phyloP scores from a whole-genome alignment of 2,329 filamentous ascomycete species.

The Alternaria consortialis region DNA sequence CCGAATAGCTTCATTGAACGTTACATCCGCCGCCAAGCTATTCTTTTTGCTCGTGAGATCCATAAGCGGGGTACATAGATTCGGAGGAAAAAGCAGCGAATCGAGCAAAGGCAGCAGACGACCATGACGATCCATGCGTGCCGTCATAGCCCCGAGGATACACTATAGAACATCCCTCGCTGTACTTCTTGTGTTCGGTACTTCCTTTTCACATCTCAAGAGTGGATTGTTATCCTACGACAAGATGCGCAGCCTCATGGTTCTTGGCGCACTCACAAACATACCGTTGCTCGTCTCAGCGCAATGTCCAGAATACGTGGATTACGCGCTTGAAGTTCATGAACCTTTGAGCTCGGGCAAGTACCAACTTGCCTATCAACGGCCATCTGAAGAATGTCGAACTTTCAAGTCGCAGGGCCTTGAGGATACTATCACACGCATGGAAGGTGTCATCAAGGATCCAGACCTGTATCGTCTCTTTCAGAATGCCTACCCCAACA shows the following conservation, averaged over 20 bases:
- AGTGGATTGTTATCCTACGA: background rate
- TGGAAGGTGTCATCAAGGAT: constrained; percentile 54
- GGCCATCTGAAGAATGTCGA: constrained; percentile 55
- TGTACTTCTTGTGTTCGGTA: background rate
- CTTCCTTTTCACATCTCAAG: background rate
- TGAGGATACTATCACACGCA: constrained; percentile 50
- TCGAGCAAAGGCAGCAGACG: constrained; percentile 9
- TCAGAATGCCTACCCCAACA: constrained; percentile 77
- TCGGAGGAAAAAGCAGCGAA: constrained; percentile 29
- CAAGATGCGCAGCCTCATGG: constrained; percentile 36
- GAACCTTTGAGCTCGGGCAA: constrained; percentile 55
- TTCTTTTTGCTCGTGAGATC: constrained; percentile 31
- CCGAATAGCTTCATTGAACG: constrained; percentile 30
- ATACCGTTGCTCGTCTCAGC: constrained; percentile 39
- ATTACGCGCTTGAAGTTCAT: constrained; percentile 54
- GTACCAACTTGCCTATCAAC: constrained; percentile 57
- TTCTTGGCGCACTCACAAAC: constrained; percentile 24
- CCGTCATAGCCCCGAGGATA: constrained; percentile 3
- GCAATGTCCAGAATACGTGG: constrained; percentile 56
- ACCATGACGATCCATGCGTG: constrained; percentile 6
- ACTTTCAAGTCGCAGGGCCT: constrained; percentile 58
- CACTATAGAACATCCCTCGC: background rate
- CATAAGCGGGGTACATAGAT: constrained; percentile 44
- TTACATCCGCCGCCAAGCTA: constrained; percentile 34
- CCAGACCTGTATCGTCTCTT: constrained; percentile 75